These are phyloP conservation scores for sunflower (Helianthus annuus) DNA, from an alignment of 129 eudicot species.

Conservation along the genomic window HanXRQr2.0-SUNRISE NC_035441.2:158720719-158721218, in stretches of 20 bases:
- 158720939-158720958: slow-evolving; percentile 81
- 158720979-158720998: slow-evolving; percentile 40
- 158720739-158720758: slow-evolving; percentile 89
- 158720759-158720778: slow-evolving; percentile 78
- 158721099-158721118: slow-evolving; percentile 25
- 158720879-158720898: slow-evolving; percentile 58
- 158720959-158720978: slow-evolving; percentile 82
- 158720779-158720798: slow-evolving; percentile 40
- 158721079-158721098: slow-evolving; percentile 14
- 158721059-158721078: slow-evolving; percentile 49
- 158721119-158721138: slow-evolving; percentile 26
- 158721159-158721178: background rate
- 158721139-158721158: slow-evolving; percentile 23
- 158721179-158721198: slow-evolving; percentile 2
- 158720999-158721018: slow-evolving; percentile 68
- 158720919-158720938: slow-evolving; percentile 72
- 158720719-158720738: slow-evolving; percentile 90
- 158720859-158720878: slow-evolving; percentile 19
- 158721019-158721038: slow-evolving; percentile 80
- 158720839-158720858: slow-evolving; percentile 8
- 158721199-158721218: slow-evolving; percentile 34
- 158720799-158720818: slow-evolving; percentile 10
- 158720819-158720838: slow-evolving; percentile 27
- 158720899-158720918: slow-evolving; percentile 66
- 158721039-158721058: slow-evolving; percentile 92